These are phyloP conservation scores for Lichina pygmaea DNA, from an alignment of 495 filamentous ascomycete species.

Conservation along the genomic window DNA sequence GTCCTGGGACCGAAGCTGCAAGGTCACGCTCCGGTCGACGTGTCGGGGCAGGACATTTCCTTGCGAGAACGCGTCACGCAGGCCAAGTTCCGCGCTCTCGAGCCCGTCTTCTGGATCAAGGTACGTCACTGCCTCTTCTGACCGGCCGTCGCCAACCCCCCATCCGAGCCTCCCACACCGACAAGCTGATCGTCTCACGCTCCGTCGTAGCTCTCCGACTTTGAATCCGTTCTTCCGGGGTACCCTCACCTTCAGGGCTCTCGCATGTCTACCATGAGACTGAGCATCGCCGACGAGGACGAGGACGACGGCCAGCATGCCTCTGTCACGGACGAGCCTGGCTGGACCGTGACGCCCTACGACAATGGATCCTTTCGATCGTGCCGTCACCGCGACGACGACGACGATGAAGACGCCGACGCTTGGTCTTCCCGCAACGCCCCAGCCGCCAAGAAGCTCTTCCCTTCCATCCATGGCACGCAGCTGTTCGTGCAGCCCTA, in stretches of 20 bases:
- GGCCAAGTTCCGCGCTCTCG: conserved; percentile 16
- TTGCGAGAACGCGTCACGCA: neutral
- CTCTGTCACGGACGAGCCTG: neutral
- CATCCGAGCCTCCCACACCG: too few relatives aligned
- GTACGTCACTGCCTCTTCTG: conserved; percentile 13
- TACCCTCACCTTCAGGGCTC: conserved; percentile 1
- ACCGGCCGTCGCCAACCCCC: too few relatives aligned
- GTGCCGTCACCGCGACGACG: too few relatives aligned
- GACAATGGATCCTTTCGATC: too few relatives aligned
- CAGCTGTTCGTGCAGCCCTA: too few relatives aligned
- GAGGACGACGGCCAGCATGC: neutral
- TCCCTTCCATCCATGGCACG: too few relatives aligned
- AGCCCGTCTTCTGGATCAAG: conserved; percentile 53
- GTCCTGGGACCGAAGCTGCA: conserved; percentile 16
- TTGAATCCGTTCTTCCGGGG: conserved; percentile 1
- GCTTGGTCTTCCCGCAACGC: too few relatives aligned
- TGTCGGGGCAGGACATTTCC: neutral
- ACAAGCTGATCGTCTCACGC: neutral
- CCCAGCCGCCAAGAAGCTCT: too few relatives aligned
- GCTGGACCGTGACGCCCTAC: too few relatives aligned
- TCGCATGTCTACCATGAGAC: neutral
- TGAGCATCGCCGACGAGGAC: neutral
- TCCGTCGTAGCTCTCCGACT: conserved; percentile 2
- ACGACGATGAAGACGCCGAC: too few relatives aligned
- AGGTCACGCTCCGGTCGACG: conserved; percentile 2